phyloP scores from a whole-genome alignment of 2,329 filamentous ascomycete genomes.

The Alternaria viburni region DNA sequence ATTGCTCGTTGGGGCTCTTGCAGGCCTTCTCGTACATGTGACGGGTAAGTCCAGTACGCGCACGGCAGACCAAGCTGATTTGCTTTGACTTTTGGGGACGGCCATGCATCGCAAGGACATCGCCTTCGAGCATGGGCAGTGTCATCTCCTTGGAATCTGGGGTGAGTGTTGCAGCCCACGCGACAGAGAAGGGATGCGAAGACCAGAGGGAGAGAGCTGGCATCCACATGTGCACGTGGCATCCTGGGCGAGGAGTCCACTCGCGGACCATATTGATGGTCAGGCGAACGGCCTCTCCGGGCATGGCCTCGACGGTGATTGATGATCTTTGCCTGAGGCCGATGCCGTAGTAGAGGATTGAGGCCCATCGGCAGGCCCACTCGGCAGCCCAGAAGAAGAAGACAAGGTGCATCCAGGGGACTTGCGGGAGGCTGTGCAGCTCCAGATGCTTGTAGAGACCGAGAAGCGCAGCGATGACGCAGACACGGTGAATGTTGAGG shows the following conservation, averaged over 20 bases:
- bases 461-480: slow-evolving; percentile 71
- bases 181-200: slow-evolving; percentile 59
- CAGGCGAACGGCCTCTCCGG: slow-evolving; percentile 65
- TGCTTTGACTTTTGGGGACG: slow-evolving; percentile 44
- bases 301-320: slow-evolving; percentile 64
- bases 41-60: slow-evolving; percentile 75
- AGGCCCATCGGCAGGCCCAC: slow-evolving; percentile 55
- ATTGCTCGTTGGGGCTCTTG: slow-evolving; percentile 63
- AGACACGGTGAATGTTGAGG: slow-evolving; percentile 80
- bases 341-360: slow-evolving; percentile 62
- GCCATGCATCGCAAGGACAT: slow-evolving; percentile 26
- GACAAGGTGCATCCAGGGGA: slow-evolving; percentile 76
- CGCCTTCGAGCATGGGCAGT: slow-evolving; percentile 41
- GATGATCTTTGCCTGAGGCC: slow-evolving; percentile 58
- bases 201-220: slow-evolving; percentile 53
- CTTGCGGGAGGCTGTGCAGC: slow-evolving; percentile 69
- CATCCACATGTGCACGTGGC: slow-evolving; percentile 67
- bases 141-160: slow-evolving; percentile 43
- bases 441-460: slow-evolving; percentile 81
- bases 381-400: slow-evolving; percentile 80
- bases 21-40: slow-evolving; percentile 72
- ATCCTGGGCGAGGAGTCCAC: slow-evolving; percentile 61
- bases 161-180: slow-evolving; percentile 51
- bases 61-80: slow-evolving; percentile 76
- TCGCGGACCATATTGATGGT: slow-evolving; percentile 65